A percentile compares a stretch with the other conserved stretches of the same genome.
These are phyloP conservation scores for Plasmodium gonderi DNA, from an alignment of 169 alveolate genomes.

Conservation along the genomic window DNA sequence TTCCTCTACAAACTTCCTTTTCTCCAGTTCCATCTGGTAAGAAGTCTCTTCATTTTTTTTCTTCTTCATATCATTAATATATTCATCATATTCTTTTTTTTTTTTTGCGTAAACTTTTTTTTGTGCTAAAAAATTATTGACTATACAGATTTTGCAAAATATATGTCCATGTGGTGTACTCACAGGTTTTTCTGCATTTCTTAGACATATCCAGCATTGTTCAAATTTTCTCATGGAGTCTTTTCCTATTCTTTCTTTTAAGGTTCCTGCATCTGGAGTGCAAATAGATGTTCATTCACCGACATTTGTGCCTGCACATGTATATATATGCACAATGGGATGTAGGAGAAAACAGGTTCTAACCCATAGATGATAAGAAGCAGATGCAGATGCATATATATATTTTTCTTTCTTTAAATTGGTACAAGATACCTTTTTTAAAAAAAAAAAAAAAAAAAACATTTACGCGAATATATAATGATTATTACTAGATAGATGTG, in stretches of 20 bases:
- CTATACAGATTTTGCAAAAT: conserved; percentile 93
- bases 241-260: conserved; percentile 90
- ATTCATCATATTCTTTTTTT: conserved; percentile 43
- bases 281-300: background rate
- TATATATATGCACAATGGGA: background rate
- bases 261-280: conserved; percentile 87
- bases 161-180: conserved; percentile 93
- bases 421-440: too few relatives aligned
- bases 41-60: conserved; percentile 76
- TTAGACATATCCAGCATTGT: conserved; percentile 93
- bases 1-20: conserved; percentile 26
- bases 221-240: conserved; percentile 92
- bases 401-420: too few relatives aligned
- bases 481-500: background rate
- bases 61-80: conserved; percentile 20
- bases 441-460: too few relatives aligned
- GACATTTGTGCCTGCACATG: background rate
- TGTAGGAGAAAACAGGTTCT: too few relatives aligned
- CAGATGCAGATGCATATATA: background rate
- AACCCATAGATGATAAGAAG: too few relatives aligned
- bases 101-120: conserved; percentile 79
- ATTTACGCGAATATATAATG: too few relatives aligned
- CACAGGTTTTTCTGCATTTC: conserved; percentile 90
- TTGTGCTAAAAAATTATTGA: conserved; percentile 89
- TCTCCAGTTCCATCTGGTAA: conserved; percentile 71